phyloP scores from a whole-genome alignment of 768 basidiomycete genomes.

The Suillus occidentalis region DNA sequence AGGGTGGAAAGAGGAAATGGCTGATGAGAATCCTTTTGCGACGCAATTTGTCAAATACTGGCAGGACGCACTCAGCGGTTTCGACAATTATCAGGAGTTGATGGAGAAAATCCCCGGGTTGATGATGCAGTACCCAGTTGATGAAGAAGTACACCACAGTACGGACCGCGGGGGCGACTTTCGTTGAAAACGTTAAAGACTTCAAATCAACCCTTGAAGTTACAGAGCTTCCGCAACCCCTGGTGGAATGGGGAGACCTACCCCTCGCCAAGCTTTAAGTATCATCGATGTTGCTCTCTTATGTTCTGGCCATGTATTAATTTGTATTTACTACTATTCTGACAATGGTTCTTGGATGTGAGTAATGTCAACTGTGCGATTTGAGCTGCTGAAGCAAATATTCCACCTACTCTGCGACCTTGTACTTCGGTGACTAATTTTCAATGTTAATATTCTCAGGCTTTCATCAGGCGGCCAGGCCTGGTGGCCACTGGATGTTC shows the following conservation, averaged over 20 bases:
- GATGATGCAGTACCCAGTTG: constrained; percentile 54
- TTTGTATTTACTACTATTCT: background rate
- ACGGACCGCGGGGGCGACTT: constrained; percentile 49
- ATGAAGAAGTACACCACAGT: constrained; percentile 50
- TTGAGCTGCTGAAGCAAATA: background rate
- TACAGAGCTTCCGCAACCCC: constrained; percentile 60
- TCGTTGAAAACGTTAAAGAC: constrained; percentile 60
- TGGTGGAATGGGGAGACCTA: constrained; percentile 76
- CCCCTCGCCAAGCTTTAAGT: constrained; percentile 56
- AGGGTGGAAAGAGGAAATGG: constrained; percentile 51
- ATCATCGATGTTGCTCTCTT: background rate
- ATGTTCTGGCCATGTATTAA: background rate
- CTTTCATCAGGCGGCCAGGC: background rate
- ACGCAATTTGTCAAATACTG: constrained; percentile 68
- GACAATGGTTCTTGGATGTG: background rate
- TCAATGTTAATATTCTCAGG: background rate
- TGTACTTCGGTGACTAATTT: background rate
- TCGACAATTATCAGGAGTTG: constrained; percentile 39
- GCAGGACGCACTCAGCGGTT: constrained; percentile 40
- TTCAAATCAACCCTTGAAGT: constrained; percentile 64
- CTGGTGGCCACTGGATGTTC: too few species aligned
- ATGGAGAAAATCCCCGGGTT: constrained; percentile 57
- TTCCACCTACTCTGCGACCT: background rate
- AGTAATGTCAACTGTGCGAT: background rate
- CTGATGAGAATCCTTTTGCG: constrained; percentile 56